phyloP scores from a whole-genome alignment of 2,329 filamentous ascomycete genomes.

The Sarocladium strictum region DNA sequence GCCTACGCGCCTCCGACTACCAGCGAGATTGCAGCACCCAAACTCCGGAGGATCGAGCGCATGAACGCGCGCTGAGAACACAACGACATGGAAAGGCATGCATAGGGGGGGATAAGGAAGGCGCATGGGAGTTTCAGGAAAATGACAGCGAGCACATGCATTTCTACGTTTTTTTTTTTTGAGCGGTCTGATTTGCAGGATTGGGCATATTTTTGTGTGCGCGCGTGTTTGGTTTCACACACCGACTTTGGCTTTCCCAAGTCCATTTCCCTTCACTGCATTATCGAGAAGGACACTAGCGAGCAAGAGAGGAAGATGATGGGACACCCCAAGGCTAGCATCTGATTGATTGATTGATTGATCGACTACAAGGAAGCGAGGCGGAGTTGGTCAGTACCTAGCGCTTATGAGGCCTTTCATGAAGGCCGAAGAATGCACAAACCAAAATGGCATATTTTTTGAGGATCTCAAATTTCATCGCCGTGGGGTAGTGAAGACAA shows the following conservation, averaged over 20 bases:
- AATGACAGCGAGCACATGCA: background rate
- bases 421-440: constrained; percentile 1
- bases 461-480: too few relatives aligned
- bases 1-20: background rate
- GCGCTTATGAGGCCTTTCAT: background rate
- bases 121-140: constrained; percentile 6
- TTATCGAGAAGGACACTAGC: background rate
- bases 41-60: background rate
- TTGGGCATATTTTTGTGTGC: too few relatives aligned
- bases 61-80: background rate
- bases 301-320: background rate
- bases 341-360: background rate
- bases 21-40: background rate
- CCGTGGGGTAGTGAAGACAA: too few relatives aligned
- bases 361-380: background rate
- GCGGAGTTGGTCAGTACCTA: background rate
- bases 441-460: background rate
- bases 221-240: background rate
- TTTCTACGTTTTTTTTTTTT: background rate
- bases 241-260: constrained; percentile 1
- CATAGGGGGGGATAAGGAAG: background rate
- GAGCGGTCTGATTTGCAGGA: background rate
- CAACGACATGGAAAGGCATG: background rate
- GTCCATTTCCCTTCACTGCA: background rate
- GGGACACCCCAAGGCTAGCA: constrained; percentile 6